Evolutionary conservation across 768 basidiomycete genomes (phyloP).

Genomic region (Boletus tylopilopsis): DNA sequence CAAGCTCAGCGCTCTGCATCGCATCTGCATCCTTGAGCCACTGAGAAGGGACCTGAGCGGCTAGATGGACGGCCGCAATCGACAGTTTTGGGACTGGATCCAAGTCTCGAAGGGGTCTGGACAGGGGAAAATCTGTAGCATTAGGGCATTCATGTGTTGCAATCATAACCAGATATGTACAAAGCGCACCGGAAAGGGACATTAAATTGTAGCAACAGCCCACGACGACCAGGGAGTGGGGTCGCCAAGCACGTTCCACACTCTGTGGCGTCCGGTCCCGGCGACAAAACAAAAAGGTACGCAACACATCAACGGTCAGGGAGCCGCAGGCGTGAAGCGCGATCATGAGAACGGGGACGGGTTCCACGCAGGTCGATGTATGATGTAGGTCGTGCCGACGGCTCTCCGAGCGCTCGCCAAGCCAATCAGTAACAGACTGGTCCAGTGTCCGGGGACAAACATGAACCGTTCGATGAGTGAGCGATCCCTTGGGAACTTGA

Average conservation of each 20-base stretch:
- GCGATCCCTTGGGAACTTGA: slow-evolving; percentile 29
- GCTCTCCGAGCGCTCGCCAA: slow-evolving; percentile 23
- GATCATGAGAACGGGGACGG: slow-evolving; percentile 53
- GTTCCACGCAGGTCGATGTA: background rate
- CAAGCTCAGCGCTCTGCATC: slow-evolving; percentile 39
- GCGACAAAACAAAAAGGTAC: slow-evolving; percentile 42
- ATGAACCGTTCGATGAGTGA: slow-evolving; percentile 54
- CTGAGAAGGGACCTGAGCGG: slow-evolving; percentile 62
- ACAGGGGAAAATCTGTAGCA: slow-evolving; percentile 54
- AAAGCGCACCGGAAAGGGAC: slow-evolving; percentile 40
- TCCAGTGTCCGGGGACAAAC: slow-evolving; percentile 50
- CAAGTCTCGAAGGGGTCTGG: slow-evolving; percentile 23
- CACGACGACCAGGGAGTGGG: slow-evolving; percentile 55
- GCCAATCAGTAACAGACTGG: slow-evolving; percentile 50
- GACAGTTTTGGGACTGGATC: slow-evolving; percentile 19
- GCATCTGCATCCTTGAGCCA: slow-evolving; percentile 47
- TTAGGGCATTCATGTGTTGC: slow-evolving; percentile 2
- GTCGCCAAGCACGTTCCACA: slow-evolving; percentile 39
- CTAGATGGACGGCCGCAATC: slow-evolving; percentile 57
- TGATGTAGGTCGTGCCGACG: background rate
- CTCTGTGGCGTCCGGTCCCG: slow-evolving; percentile 6
- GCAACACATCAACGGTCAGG: slow-evolving; percentile 62
- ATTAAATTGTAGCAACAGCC: slow-evolving; percentile 82
- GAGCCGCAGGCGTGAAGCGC: slow-evolving; percentile 78
- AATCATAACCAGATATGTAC: background rate